Evolutionary conservation across 169 alveolate genomes (phyloP), one percentile per base, ranked within the genome.

Genomic region (Cryptosporidium parvum): DNA sequence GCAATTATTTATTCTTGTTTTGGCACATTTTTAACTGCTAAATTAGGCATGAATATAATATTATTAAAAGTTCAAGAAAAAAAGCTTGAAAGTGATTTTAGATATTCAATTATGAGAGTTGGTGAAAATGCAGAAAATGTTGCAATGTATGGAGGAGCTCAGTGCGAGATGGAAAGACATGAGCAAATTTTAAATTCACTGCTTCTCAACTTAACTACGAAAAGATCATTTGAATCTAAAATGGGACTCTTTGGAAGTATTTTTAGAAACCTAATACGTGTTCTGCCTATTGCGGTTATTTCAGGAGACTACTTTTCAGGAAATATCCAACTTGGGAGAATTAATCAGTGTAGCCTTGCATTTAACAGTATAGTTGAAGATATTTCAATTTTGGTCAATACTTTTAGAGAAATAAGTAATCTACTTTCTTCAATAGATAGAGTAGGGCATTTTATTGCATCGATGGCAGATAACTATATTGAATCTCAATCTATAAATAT

Each of bases 61-160:
- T 29, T 80, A 5, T 69, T 42, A 3, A 80, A 80, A 42, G 75
- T 80, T 7, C 75, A 80, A 48, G 89, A 80, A 23, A 59, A 51
- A 62, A 80, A 39, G 26, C 73, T 80, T 44, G 89, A 80, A 65
- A 80, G 89, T 44, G 92, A 86, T 53, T 70, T 86, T 58, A 68
- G 92, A 62, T 75, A 86, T 39, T 86, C 92, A 26, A 84, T 86
- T 29, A 69, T 80, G 35, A 44, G 92, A 31, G 84, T 86, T n/a
- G 33, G 84, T 14, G 92, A 86, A 56, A 86, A 86, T 70, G 91
- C 91, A n/a, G 92, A 86, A 35, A 86, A 85, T 31, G 73, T 86
- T 56, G 92, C 92, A 1, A 75, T 86, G 85, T 86, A 86, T 70
- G 69, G 92, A 29, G 92, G 92, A 21, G 70, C 80, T 37, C 52